Percentiles rank a stretch among this genome's conserved stretches.
Conservation (phyloP, 2,329 filamentous ascomycete species). For the Fusarium zealandicum region DNA sequence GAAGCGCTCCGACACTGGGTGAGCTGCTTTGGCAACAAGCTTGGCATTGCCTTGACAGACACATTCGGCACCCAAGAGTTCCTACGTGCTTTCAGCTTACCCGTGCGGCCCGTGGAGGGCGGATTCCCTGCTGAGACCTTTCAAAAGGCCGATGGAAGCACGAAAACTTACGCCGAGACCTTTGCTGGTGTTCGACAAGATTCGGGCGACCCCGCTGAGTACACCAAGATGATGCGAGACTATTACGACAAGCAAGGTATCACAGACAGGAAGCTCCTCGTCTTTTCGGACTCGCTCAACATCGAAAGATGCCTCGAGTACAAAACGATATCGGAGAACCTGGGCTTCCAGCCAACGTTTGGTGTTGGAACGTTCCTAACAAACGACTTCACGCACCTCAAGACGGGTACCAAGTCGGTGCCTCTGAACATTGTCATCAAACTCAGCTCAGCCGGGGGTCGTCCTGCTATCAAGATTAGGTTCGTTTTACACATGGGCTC, state of each 20-base stretch:
- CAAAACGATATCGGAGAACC: slow-evolving; percentile 80
- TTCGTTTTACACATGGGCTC: slow-evolving; percentile 27
- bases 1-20: slow-evolving; percentile 88
- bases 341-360: slow-evolving; percentile 86
- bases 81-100: slow-evolving; percentile 80
- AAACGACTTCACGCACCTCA: slow-evolving; percentile 83
- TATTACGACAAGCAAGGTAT: slow-evolving; percentile 83
- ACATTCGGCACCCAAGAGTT: slow-evolving; percentile 95
- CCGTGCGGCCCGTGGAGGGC: slow-evolving; percentile 56
- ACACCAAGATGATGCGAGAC: slow-evolving; percentile 77
- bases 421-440: slow-evolving; percentile 99
- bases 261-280: slow-evolving; percentile 82
- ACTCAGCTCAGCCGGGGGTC: slow-evolving; percentile 81
- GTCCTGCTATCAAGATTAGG: slow-evolving; percentile 88
- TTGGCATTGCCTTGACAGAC: slow-evolving; percentile 91
- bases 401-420: slow-evolving; percentile 80
- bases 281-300: slow-evolving; percentile 95
- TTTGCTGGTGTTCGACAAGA: slow-evolving; percentile 90
- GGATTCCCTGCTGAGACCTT: slow-evolving; percentile 53
- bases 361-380: slow-evolving; percentile 96
- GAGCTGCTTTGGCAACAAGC: slow-evolving; percentile 83
- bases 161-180: slow-evolving; percentile 77
- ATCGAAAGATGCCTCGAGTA: slow-evolving; percentile 92
- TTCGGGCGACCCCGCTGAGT: slow-evolving; percentile 83
- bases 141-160: slow-evolving; percentile 48